phyloP scores from a whole-genome alignment of 371 early-diverging fungal species.

The Chytridiales sp. region DNA sequence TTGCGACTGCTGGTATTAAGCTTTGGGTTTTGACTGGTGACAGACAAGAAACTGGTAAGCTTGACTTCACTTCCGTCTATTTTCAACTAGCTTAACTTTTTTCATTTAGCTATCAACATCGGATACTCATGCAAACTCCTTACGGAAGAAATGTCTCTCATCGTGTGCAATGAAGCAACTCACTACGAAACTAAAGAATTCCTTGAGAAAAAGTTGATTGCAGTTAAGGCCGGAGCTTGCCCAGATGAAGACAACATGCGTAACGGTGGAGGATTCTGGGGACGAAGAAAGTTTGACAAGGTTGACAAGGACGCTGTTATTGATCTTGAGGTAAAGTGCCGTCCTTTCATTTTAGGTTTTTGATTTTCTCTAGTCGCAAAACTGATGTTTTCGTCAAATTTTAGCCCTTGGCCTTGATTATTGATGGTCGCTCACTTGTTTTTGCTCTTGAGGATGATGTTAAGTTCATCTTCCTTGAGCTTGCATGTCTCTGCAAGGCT shows the following conservation, averaged over 20 bases:
- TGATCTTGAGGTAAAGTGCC: slow-evolving; percentile 33
- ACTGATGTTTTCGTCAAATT: neutral
- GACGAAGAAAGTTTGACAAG: slow-evolving; percentile 24
- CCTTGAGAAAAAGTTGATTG: slow-evolving; percentile 51
- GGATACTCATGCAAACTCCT: slow-evolving; percentile 84
- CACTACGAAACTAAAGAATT: slow-evolving; percentile 59
- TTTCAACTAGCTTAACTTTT: neutral
- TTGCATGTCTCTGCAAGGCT: slow-evolving; percentile 68
- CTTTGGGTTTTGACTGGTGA: slow-evolving; percentile 97
- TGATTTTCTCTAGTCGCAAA: neutral
- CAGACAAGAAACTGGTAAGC: slow-evolving; percentile 82
- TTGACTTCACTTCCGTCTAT: neutral
- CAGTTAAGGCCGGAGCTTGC: slow-evolving; percentile 33
- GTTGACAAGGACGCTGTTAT: slow-evolving; percentile 28
- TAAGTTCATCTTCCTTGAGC: slow-evolving; percentile 61
- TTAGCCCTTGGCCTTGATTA: slow-evolving; percentile 63
- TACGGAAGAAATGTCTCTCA: slow-evolving; percentile 61
- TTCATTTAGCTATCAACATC: slow-evolving; percentile 79
- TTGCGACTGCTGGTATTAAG: slow-evolving; percentile 86
- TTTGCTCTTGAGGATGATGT: slow-evolving; percentile 58
- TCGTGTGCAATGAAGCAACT: slow-evolving; percentile 63
- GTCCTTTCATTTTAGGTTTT: slow-evolving; percentile 1
- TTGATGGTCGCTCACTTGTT: slow-evolving; percentile 76
- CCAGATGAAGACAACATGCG: slow-evolving; percentile 4
- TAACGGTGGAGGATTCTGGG: slow-evolving; percentile 13